Evolutionary conservation across 257 asterid species (phyloP).

Genomic region (Ligustrum vulgare): DNA sequence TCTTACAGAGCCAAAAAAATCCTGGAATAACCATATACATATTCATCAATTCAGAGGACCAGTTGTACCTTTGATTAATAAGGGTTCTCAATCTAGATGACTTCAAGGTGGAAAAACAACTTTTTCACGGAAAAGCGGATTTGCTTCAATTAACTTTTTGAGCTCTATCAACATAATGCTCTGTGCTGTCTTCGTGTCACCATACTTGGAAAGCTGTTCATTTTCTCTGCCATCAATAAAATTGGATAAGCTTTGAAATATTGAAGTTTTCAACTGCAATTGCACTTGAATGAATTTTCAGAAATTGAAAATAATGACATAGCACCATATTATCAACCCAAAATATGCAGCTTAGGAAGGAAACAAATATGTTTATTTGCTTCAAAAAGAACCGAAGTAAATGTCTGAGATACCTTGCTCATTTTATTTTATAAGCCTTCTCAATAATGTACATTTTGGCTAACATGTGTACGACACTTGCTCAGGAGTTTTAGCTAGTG

Average conservation of each 20-base stretch:
- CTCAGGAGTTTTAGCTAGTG: not conserved
- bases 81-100: slow-evolving; percentile 92
- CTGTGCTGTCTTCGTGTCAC: slow-evolving; percentile 97
- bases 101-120: slow-evolving; percentile 78
- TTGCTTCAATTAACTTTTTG: slow-evolving; percentile 90
- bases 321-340: slow-evolving; percentile 1
- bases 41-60: slow-evolving; percentile 11
- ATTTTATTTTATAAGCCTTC: too few relatives aligned
- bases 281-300: not conserved
- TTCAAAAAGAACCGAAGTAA: not conserved
- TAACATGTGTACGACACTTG: not conserved
- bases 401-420: not conserved
- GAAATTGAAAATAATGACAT: not conserved
- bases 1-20: too few relatives aligned
- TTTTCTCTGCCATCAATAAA: not conserved
- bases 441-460: not conserved
- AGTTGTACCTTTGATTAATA: slow-evolving; percentile 80
- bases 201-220: slow-evolving; percentile 21
- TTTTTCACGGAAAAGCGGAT: slow-evolving; percentile 96
- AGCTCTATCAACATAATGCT: slow-evolving; percentile 93
- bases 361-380: not conserved
- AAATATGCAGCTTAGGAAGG: not conserved
- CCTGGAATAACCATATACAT: too few relatives aligned
- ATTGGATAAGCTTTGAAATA: not conserved
- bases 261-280: not conserved